A percentile compares a stretch with the other conserved stretches of the same genome.
Conservation (phyloP, 2,329 filamentous ascomycete species). For the Acrocalymma vagum region DNA sequence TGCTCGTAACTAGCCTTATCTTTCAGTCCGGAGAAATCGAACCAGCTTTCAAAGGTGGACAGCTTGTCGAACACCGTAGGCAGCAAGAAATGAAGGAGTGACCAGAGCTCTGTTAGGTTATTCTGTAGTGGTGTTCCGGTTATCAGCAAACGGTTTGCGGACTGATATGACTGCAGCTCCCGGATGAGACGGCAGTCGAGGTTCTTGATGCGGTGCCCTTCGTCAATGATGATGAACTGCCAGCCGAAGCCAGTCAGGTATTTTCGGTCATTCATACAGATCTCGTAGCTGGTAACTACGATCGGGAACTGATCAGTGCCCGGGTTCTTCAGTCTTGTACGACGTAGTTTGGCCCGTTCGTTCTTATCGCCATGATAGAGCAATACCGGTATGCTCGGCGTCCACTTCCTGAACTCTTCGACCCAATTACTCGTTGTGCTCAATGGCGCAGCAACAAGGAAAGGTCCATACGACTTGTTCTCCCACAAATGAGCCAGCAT, state of each 20-base stretch:
- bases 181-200: constrained; percentile 91
- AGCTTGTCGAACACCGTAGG: constrained; percentile 93
- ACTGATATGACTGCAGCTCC: constrained; percentile 86
- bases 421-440: constrained; percentile 97
- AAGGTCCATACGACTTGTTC: constrained; percentile 86
- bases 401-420: constrained; percentile 91
- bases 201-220: constrained; percentile 97
- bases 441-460: constrained; percentile 87
- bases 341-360: constrained; percentile 79
- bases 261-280: constrained; percentile 89
- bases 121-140: constrained; percentile 96
- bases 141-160: constrained; percentile 88
- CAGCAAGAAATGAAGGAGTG: constrained; percentile 88
- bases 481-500: constrained; percentile 88
- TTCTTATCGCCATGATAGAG: constrained; percentile 88
- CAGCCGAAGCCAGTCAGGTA: constrained; percentile 85
- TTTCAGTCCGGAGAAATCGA: constrained; percentile 92
- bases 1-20: constrained; percentile 82
- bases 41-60: constrained; percentile 94
- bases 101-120: constrained; percentile 95
- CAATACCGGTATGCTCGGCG: constrained; percentile 84
- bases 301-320: constrained; percentile 81
- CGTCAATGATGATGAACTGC: constrained; percentile 98
- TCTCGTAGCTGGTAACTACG: constrained; percentile 94
- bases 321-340: constrained; percentile 74